Percentiles rank a stretch among this genome's conserved stretches.
phyloP scores from a whole-genome alignment of 345 rosid species.

The Eucalyptus marginata region DNA sequence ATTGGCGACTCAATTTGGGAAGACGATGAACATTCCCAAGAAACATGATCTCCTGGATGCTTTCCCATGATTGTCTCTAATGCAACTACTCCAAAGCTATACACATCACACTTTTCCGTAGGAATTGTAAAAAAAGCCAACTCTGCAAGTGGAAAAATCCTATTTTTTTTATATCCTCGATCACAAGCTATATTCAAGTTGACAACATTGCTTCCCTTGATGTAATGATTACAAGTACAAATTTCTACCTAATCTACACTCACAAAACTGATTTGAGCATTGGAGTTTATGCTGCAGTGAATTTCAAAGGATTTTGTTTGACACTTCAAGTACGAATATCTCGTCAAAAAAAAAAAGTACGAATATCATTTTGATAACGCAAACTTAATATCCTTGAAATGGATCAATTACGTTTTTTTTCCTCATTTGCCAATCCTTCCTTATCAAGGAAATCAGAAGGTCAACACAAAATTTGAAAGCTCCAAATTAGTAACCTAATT shows the following conservation, averaged over 20 bases:
- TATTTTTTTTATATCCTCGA: not conserved
- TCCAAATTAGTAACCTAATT: not conserved
- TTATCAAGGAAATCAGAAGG: not conserved
- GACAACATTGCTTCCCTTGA: not conserved
- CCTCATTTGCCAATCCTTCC: not conserved
- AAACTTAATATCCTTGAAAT: not conserved
- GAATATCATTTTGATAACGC: not conserved
- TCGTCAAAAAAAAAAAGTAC: too few relatives aligned
- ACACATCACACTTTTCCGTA: not conserved
- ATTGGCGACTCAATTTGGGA: too few relatives aligned
- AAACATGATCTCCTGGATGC: not conserved
- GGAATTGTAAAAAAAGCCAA: not conserved
- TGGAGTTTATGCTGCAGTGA: too few relatives aligned
- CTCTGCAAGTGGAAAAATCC: not conserved
- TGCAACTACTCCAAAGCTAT: not conserved
- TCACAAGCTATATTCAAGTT: not conserved
- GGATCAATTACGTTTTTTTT: not conserved
- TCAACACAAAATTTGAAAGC: not conserved
- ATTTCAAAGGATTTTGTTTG: not conserved
- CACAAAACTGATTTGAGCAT: too few relatives aligned
- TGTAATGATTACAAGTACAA: not conserved
- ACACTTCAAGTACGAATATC: not conserved
- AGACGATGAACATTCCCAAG: too few relatives aligned
- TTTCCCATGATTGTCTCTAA: not conserved
- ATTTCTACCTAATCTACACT: not conserved